A percentile compares a stretch with the other conserved stretches of the same genome.
Conservation (phyloP, 768 basidiomycete genomes). For the Ramaria sp. region DNA sequence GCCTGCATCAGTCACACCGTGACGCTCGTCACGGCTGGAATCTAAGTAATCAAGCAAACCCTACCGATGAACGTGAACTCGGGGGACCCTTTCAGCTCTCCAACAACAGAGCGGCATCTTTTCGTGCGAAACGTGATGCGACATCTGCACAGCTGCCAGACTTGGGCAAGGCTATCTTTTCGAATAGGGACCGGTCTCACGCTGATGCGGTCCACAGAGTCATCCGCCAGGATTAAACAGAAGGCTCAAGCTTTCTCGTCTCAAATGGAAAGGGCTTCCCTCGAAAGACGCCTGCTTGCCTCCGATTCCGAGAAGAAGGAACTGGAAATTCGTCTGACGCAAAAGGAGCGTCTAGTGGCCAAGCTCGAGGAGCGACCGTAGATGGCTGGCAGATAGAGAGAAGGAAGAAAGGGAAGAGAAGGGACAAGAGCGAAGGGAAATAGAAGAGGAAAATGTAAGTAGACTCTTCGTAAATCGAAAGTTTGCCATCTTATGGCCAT, state of each 20-base stretch:
- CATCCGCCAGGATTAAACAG: not conserved
- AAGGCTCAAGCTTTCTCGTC: constrained; percentile 41
- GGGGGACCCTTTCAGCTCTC: constrained; percentile 1
- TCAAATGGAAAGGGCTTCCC: constrained; percentile 45
- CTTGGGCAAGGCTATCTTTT: not conserved
- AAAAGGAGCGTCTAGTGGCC: constrained; percentile 53
- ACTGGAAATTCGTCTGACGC: constrained; percentile 55
- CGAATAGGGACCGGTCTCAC: not conserved
- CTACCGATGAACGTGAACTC: too few relatives aligned
- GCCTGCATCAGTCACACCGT: too few relatives aligned
- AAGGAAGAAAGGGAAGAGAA: constrained; percentile 58
- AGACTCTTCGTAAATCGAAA: not conserved
- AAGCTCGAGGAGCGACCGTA: constrained; percentile 58
- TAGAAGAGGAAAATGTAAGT: constrained; percentile 52
- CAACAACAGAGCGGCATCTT: constrained; percentile 3
- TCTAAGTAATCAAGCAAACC: too few relatives aligned
- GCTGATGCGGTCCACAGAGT: not conserved
- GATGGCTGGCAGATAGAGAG: constrained; percentile 63
- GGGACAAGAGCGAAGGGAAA: constrained; percentile 40
- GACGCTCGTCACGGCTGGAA: too few relatives aligned
- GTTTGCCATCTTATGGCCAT: not conserved
- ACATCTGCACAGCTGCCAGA: constrained; percentile 2
- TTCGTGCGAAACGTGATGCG: not conserved
- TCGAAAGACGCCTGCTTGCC: constrained; percentile 59
- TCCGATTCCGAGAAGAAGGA: constrained; percentile 53